These are phyloP conservation scores for Escovopsis sp. DNA, from an alignment of 2,329 filamentous ascomycete species.

Conservation along the genomic window DNA sequence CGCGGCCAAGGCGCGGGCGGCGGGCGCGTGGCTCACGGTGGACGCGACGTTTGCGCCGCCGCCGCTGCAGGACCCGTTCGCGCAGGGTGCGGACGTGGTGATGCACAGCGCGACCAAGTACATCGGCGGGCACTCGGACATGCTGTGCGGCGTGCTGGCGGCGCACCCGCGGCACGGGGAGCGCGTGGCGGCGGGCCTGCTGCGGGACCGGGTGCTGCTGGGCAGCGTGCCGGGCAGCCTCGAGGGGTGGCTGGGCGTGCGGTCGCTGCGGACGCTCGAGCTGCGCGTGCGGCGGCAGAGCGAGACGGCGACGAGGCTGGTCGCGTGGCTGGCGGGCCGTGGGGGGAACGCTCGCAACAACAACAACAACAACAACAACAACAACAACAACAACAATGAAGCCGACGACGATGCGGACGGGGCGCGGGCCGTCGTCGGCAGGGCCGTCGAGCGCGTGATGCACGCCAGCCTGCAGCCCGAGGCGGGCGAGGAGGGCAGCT, in stretches of 20 bases:
- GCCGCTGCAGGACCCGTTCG: constrained; percentile 73
- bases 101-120: constrained; percentile 97
- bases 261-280: constrained; percentile 75
- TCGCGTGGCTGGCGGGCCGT: constrained; percentile 51
- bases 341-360: neutral
- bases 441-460: constrained; percentile 44
- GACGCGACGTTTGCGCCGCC: constrained; percentile 91
- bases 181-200: constrained; percentile 44
- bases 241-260: constrained; percentile 82
- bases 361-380: too few species aligned
- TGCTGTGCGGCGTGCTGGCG: constrained; percentile 75
- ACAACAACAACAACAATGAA: too few species aligned
- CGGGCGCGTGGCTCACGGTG: constrained; percentile 65
- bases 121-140: constrained; percentile 85
- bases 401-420: too few species aligned
- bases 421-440: constrained; percentile 22
- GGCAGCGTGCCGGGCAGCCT: constrained; percentile 78
- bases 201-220: constrained; percentile 57
- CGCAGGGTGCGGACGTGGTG: constrained; percentile 65
- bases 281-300: constrained; percentile 68
- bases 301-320: constrained; percentile 51
- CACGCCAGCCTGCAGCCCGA: constrained; percentile 71
- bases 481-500: constrained; percentile 41
- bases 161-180: constrained; percentile 37
- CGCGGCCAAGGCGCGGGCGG: constrained; percentile 54